Evolutionary conservation across 169 alveolate genomes (phyloP), one percentile per base, ranked within the genome.

Genomic region (Cardiosporidium cionae): DNA sequence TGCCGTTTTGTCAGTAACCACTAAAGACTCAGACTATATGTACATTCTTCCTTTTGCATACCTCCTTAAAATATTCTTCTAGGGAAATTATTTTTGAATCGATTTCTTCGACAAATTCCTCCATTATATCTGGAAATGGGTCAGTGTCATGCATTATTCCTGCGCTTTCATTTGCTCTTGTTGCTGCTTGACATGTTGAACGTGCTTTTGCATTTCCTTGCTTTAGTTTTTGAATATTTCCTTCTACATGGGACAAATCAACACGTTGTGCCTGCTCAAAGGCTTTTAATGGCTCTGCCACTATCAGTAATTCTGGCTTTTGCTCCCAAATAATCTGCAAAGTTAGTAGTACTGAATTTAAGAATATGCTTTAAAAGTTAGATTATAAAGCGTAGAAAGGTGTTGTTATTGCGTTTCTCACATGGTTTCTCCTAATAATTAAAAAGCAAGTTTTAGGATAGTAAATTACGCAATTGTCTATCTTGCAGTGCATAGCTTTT

Each of bases 141-240:
- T 82, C 87, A 31, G 71, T 76, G 3, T 81, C 86, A 6, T 84
- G 84, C 84, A 76, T 62, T 32, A 81, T 81, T 0, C 86, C 86
- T 2, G 86, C 52, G 32, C 79, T 52, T 68, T 81, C 86, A 63
- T 82, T 82, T 32, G 64, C 73, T n/a, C 78, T 82, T 58, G 65
- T 77, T 4, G 87, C 87, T 28, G 74, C 68, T 31, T 76, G 65
- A 37, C 77, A 70, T n/a, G 87, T 78, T 36, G 72, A 72, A 34
- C 73, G 53, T 22, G 74, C 53, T n/a, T 78, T 78, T 6, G 72
- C 68, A 28, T 78, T 27, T 9, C 81, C n/a, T n/a, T 52, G 66
- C 65, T 52, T 67, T 0, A 82, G 68, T 3, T 68, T 27, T 27
- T 67, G 67, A n/a, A 82, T 82, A 4, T 68, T 74, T 0, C 87